Conservation (phyloP, 441 rosid genomes). For the Codiaeum variegatum region DNA sequence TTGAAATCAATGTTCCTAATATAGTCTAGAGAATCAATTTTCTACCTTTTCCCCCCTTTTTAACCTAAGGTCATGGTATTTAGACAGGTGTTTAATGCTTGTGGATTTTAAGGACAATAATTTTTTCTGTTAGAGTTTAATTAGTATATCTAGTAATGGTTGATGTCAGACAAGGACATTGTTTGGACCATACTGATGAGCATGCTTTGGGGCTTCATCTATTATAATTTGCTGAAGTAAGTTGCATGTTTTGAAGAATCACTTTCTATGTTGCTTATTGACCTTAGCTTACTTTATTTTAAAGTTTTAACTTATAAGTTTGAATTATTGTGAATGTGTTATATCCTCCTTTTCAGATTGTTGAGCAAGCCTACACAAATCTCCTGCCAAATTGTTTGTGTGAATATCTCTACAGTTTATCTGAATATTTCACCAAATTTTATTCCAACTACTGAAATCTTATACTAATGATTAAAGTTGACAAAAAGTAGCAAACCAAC, state of each 20-base stretch:
- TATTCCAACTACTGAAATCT: slow-evolving; percentile 49
- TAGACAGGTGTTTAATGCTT: neutral
- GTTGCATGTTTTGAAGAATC: neutral
- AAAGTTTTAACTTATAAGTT: neutral
- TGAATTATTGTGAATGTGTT: neutral
- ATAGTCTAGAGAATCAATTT: neutral
- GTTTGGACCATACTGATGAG: slow-evolving; percentile 56
- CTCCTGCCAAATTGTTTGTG: slow-evolving; percentile 64
- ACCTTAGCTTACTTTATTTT: neutral
- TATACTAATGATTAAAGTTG: too few relatives aligned
- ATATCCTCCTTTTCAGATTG: slow-evolving; percentile 41
- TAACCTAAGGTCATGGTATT: too few relatives aligned
- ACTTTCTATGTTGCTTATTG: neutral
- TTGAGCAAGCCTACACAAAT: slow-evolving; percentile 70
- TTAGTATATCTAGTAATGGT: neutral
- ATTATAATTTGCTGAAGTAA: slow-evolving; percentile 73
- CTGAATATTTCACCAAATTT: slow-evolving; percentile 62
- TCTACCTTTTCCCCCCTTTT: neutral
- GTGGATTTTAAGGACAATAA: neutral
- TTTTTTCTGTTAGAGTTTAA: neutral
- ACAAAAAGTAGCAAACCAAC: too few relatives aligned
- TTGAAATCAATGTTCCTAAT: neutral
- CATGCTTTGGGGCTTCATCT: slow-evolving; percentile 71
- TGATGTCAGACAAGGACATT: slow-evolving; percentile 51
- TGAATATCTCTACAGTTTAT: slow-evolving; percentile 66